phyloP scores from a whole-genome alignment of 1,284 basidiomycete genomes.

The Tilletia horrida region DNA sequence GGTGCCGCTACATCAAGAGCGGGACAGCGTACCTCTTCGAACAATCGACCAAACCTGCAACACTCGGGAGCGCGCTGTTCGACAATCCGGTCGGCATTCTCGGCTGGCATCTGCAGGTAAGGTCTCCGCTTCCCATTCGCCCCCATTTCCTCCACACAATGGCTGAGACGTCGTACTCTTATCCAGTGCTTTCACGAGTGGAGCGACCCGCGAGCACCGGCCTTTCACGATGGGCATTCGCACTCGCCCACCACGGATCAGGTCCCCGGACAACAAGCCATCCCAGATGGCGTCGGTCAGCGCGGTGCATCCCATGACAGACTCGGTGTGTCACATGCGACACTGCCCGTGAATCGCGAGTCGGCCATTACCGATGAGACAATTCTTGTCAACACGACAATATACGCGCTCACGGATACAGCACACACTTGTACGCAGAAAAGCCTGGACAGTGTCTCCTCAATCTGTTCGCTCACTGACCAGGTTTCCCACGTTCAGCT shows the following conservation, averaged over 20 bases:
- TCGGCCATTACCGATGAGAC: conserved; percentile 33
- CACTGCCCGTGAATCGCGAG: background rate
- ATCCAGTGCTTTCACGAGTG: conserved; percentile 37
- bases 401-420: conserved; percentile 37
- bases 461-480: background rate
- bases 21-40: conserved; percentile 22
- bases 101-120: conserved; percentile 19
- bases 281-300: background rate
- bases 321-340: background rate
- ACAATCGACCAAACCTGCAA: conserved; percentile 26
- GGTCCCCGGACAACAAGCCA: background rate
- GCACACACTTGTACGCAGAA: conserved; percentile 36
- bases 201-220: conserved; percentile 40
- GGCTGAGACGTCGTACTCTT: background rate
- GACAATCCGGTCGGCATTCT: conserved; percentile 23
- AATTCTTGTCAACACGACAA: conserved; percentile 31
- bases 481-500: background rate
- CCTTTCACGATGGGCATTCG: conserved; percentile 27
- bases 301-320: background rate
- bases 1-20: conserved; percentile 6
- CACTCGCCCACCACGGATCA: conserved; percentile 19
- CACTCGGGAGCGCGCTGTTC: conserved; percentile 24
- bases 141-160: background rate
- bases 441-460: background rate
- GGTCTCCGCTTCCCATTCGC: too few species aligned